Base-by-base conservation (phyloP, 75 land plant genomes). In the Pinus albicaulis region DNA sequence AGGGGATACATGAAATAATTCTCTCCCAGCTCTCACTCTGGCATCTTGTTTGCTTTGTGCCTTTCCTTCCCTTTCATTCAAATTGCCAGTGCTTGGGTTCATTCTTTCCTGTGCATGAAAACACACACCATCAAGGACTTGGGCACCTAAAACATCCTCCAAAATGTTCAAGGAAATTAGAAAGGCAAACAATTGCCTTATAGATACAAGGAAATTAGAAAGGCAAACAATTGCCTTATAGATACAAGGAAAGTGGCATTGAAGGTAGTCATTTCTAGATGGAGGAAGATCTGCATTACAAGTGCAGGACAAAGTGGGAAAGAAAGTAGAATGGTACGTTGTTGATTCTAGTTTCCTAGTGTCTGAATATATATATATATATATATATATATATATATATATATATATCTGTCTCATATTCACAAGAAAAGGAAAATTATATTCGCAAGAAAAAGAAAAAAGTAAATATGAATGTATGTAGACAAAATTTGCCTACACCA, bases 21-120 rank as follows among this genome's bases (percentile, higher is more conserved):
- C 82, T 76, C 86, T 76, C 55, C 84, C 86, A 52, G 82, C 36
- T 60, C 83, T 86, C 25, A 76, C 64, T 15, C 79, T 76, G 38
- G 86, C 79, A n/a, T 63, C 73, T 58, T 83, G 87, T 76, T 74
- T 72, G 55, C 61, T 74, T 76, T 79, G 82, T 76, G 76, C 4
- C 66, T 76, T 86, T 23, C 82, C 72, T 71, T 83, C 77, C 41
- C 83, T 63, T 80, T 83, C 80, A 48, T 83, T 53, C 5, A 74
- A 70, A 24, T 77, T 78, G 7, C 55, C 44, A 64, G 59, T 74
- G 52, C 76, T 85, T 24, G 26, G 70, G 38, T 63, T 85, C 81
- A 85, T 83, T 23, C 34, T 57, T 48, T 48, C 12, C 53, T 10
- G 53, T 48, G 53, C 53, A 48, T 10, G 12, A 10, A 48, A 48